Conservation (phyloP, 768 basidiomycete species). For the Amanita muscaria region DNA sequence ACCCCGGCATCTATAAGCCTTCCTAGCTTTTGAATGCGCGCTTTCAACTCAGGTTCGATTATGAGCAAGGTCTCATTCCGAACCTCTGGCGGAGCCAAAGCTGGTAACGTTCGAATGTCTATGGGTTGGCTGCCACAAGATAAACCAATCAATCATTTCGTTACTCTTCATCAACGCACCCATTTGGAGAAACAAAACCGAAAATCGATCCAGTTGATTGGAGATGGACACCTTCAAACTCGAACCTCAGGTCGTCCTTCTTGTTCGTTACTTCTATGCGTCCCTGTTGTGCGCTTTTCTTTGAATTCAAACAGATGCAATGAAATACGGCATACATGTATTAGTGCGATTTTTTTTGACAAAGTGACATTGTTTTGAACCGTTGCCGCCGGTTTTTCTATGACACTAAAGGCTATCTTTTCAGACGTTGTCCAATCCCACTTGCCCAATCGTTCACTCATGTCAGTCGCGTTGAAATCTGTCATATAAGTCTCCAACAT, state of each 20-base stretch:
- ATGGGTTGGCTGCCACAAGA: slow-evolving; percentile 34
- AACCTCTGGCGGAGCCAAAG: slow-evolving; percentile 46
- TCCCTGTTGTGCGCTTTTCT: slow-evolving; percentile 36
- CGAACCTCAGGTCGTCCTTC: slow-evolving; percentile 53
- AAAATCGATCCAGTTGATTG: slow-evolving; percentile 67
- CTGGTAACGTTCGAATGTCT: slow-evolving; percentile 60
- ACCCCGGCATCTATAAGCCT: slow-evolving; percentile 58
- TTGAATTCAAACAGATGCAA: slow-evolving; percentile 4
- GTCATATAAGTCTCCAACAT: slow-evolving; percentile 36
- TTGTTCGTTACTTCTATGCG: slow-evolving; percentile 58
- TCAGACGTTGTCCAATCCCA: slow-evolving; percentile 69
- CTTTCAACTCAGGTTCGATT: slow-evolving; percentile 50
- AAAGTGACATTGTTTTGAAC: slow-evolving; percentile 25
- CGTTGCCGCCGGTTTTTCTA: slow-evolving; percentile 44
- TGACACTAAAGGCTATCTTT: slow-evolving; percentile 56
- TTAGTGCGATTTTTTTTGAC: slow-evolving; percentile 39
- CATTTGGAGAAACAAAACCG: slow-evolving; percentile 56
- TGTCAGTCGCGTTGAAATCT: slow-evolving; percentile 41
- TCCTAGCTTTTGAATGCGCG: slow-evolving; percentile 50
- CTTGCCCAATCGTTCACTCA: slow-evolving; percentile 36
- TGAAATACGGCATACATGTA: slow-evolving; percentile 47
- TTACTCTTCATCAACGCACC: slow-evolving; percentile 31
- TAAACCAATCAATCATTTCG: background rate
- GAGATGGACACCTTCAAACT: slow-evolving; percentile 76
- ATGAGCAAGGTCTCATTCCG: slow-evolving; percentile 52